Evolutionary conservation across 768 basidiomycete species (phyloP), one percentile per base, ranked within the genome.

Genomic region (Lentinus tigrinus): DNA sequence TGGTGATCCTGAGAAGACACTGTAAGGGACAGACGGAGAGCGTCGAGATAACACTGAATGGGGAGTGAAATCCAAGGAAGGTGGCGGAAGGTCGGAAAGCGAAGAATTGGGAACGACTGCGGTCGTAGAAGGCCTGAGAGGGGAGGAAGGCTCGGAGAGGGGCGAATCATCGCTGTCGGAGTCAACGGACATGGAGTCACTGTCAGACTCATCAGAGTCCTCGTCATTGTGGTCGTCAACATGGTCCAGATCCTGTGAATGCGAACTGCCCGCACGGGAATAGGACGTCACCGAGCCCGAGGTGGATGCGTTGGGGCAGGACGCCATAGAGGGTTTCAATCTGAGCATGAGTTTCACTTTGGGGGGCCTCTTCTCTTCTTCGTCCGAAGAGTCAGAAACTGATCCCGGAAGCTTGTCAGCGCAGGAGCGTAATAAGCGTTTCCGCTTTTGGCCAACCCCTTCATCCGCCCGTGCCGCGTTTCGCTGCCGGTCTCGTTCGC

Each of bases 331-430:
- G 16, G 83, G 82, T 56, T 82, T 82, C 42, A 90, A 80, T 37
- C 86, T 81, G 26, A 90, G 75, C 3, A 84, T 87, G 31, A 91
- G 78, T 67, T 88, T 89, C 66, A 89, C 82, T 67, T 89, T 90
- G 21, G 83, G 82, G 0, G 83, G 83, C 7, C 80, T 72, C 28
- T 72, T 69, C 47, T 72, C 74, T 48, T 67, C 70, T 34, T 68
- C 75, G 38, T 63, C 66, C 39, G 70, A 65, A 21, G 58, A 55
- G 27, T 59, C 69, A 19, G 65, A 65, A 37, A 67, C 66, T 11
- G 66, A 62, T 16, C 56, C 65, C 36, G 58, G 57, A 43, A 51
- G 63, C 10, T 65, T 65, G 54, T 65, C 64, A 21, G 67, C 67
- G 52, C 69, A 74, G 9, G 73, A 69, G 40, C 75, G 68, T 55